Evolutionary conservation across 1,139 yeast genomes (phyloP).

Genomic region (Meyerozyma smithsonii): DNA sequence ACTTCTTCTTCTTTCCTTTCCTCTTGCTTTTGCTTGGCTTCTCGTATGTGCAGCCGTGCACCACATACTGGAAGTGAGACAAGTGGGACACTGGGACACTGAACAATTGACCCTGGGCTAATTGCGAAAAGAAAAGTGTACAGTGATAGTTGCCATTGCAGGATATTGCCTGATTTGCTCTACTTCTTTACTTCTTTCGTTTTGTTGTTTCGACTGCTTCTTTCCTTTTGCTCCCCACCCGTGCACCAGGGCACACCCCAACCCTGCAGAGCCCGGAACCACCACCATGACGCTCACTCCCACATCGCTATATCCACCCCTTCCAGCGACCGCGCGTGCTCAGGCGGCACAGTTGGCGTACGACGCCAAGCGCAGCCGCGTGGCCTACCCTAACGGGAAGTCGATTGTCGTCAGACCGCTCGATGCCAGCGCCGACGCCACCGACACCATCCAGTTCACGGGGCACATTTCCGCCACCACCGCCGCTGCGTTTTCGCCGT

Average conservation of each 20-base stretch:
- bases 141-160: too few species aligned
- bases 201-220: not conserved
- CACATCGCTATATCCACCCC: slow-evolving; percentile 54
- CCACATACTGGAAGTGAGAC: too few species aligned
- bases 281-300: not conserved
- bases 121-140: too few species aligned
- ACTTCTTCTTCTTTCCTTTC: too few species aligned
- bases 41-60: too few species aligned
- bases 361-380: slow-evolving; percentile 59
- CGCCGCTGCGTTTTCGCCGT: slow-evolving; percentile 82
- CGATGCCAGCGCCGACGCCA: slow-evolving; percentile 28
- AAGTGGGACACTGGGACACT: too few species aligned
- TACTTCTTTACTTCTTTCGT: not conserved
- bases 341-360: slow-evolving; percentile 70
- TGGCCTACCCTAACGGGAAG: slow-evolving; percentile 81
- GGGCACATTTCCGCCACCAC: slow-evolving; percentile 68
- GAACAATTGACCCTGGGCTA: too few species aligned
- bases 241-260: not conserved
- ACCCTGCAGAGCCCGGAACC: not conserved
- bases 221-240: not conserved
- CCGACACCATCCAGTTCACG: slow-evolving; percentile 58
- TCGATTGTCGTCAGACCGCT: slow-evolving; percentile 71
- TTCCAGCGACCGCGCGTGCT: slow-evolving; percentile 72
- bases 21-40: too few species aligned
- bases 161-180: too few species aligned